Percentiles rank a stretch among this genome's conserved stretches.
phyloP scores from a whole-genome alignment of 2,329 filamentous ascomycete species.

The Blastomyces emzantsi region DNA sequence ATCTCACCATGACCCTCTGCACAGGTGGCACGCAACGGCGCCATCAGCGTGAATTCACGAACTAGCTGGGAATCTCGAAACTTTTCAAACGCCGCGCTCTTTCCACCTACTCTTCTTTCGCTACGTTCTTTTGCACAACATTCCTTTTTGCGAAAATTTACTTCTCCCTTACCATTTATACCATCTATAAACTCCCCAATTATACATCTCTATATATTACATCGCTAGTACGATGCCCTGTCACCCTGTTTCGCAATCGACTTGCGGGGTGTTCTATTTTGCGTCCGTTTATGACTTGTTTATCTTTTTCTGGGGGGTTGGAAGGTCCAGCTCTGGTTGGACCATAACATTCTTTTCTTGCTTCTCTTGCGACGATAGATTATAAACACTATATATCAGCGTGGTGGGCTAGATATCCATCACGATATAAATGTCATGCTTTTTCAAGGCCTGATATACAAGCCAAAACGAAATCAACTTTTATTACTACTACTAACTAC shows the following conservation, averaged over 20 bases:
- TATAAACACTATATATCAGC: not conserved
- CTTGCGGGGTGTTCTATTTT: not conserved
- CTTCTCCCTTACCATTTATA: not conserved
- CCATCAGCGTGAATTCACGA: not conserved
- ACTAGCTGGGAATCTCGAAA: not conserved
- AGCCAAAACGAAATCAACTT: not conserved
- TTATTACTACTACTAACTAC: no score
- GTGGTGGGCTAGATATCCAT: not conserved
- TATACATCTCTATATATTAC: not conserved
- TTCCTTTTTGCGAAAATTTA: not conserved
- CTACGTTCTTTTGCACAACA: not conserved
- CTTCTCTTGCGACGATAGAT: not conserved
- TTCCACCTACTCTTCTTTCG: not conserved
- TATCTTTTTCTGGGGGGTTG: not conserved
- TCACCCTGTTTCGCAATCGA: not conserved
- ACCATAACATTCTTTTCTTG: not conserved
- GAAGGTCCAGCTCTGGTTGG: not conserved
- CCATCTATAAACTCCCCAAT: not conserved
- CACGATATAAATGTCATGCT: not conserved
- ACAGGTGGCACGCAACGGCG: not conserved
- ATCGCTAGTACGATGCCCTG: conserved; percentile 3
- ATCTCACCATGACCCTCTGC: conserved; percentile 30
- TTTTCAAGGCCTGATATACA: not conserved
- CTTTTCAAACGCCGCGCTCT: not conserved
- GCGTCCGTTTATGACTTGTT: not conserved